Evolutionary conservation across 2,329 filamentous ascomycete species (phyloP).

Genomic region (Colletotrichum caudatum): DNA sequence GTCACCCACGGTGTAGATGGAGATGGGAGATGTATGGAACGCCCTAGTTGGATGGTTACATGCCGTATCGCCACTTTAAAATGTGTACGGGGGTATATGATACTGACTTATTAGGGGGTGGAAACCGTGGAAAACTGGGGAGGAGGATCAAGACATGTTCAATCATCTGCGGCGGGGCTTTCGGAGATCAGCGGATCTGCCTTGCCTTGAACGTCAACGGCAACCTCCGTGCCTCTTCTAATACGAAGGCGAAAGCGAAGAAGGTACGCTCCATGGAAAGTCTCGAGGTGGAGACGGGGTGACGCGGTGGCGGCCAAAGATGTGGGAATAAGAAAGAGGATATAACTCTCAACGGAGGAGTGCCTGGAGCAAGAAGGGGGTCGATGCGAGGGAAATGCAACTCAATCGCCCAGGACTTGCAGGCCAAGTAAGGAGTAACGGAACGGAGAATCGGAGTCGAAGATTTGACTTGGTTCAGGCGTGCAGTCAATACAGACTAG

Average conservation of each 20-base stretch:
- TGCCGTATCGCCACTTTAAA: constrained; percentile 28
- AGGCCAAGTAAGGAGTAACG: constrained; percentile 9
- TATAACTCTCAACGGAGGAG: not conserved
- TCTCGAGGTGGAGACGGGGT: constrained; percentile 13
- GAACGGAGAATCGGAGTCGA: constrained; percentile 1
- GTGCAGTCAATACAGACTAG: not conserved
- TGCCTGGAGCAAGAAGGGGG: constrained; percentile 12
- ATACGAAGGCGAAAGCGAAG: constrained; percentile 21
- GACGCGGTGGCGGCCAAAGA: constrained; percentile 1
- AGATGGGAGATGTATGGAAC: constrained; percentile 10
- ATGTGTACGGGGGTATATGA: not conserved
- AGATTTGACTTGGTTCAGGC: not conserved
- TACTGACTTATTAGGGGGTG: not conserved
- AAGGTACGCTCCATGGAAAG: constrained; percentile 8
- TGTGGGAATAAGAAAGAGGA: no score
- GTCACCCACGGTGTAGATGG: constrained; percentile 6
- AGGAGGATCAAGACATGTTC: not conserved
- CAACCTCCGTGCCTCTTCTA: not conserved
- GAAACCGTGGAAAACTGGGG: not conserved
- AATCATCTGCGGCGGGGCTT: constrained; percentile 10
- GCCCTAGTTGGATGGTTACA: constrained; percentile 21
- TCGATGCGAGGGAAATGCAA: constrained; percentile 2
- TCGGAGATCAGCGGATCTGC: constrained; percentile 39
- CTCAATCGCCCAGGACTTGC: constrained; percentile 20
- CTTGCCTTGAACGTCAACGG: constrained; percentile 21